Percentiles rank a stretch among this genome's conserved stretches.
Evolutionary conservation across 768 basidiomycete genomes (phyloP).

Genomic region (Artomyces pyxidatus): DNA sequence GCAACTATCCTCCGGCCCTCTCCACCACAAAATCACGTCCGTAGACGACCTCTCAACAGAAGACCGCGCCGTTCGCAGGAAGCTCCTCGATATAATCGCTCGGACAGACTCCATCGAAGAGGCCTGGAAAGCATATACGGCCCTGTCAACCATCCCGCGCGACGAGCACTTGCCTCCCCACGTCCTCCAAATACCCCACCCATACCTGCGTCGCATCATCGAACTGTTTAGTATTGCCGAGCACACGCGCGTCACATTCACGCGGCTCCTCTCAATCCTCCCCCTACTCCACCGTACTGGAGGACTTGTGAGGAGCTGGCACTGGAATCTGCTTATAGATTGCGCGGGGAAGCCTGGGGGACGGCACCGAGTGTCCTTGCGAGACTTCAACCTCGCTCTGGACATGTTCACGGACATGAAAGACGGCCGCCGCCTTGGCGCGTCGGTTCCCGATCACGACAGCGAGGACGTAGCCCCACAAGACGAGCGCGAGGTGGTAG

Average conservation of each 20-base stretch:
- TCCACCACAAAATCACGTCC: conserved; percentile 9
- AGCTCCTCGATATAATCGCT: conserved; percentile 26
- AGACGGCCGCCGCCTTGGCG: conserved; percentile 34
- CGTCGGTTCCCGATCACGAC: conserved; percentile 11
- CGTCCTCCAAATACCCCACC: conserved; percentile 21
- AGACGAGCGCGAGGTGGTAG: not conserved
- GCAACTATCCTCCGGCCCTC: no score
- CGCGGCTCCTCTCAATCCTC: conserved; percentile 62
- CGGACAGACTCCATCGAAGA: conserved; percentile 23
- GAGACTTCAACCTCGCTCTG: conserved; percentile 54
- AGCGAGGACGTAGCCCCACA: not conserved
- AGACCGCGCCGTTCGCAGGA: not conserved
- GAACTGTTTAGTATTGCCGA: conserved; percentile 46
- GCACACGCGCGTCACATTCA: conserved; percentile 51
- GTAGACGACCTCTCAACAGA: conserved; percentile 13
- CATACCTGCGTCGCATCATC: conserved; percentile 52
- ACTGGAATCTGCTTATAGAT: conserved; percentile 74
- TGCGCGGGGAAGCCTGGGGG: conserved; percentile 58
- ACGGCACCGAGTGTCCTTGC: conserved; percentile 45
- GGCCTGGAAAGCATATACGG: conserved; percentile 39
- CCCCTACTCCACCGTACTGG: conserved; percentile 47
- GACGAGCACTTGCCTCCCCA: not conserved
- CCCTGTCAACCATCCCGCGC: conserved; percentile 20
- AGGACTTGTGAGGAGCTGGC: conserved; percentile 47
- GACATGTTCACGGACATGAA: conserved; percentile 56